A percentile compares a stretch with the other conserved stretches of the same genome.
phyloP scores from a whole-genome alignment of 441 rosid species.

The Gossypium schwendimanii region DNA sequence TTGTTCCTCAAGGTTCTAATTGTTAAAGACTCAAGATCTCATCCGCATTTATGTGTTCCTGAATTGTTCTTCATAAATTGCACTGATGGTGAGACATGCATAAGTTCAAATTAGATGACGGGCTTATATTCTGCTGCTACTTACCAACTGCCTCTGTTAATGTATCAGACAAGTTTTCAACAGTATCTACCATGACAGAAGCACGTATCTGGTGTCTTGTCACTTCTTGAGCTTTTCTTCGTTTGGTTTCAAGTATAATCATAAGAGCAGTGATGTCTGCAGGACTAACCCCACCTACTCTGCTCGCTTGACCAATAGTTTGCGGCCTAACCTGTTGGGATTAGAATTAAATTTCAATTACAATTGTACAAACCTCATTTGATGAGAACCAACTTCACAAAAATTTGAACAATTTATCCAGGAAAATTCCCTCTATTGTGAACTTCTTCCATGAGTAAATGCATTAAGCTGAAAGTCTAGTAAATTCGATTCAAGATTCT shows the following conservation, averaged over 20 bases:
- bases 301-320: conserved; percentile 85
- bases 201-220: conserved; percentile 45
- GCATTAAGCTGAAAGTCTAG: background rate
- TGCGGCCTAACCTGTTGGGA: conserved; percentile 75
- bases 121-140: background rate
- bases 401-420: background rate
- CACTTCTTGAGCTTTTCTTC: conserved; percentile 53
- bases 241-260: conserved; percentile 64
- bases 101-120: background rate
- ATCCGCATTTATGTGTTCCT: background rate
- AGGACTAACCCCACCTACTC: conserved; percentile 96
- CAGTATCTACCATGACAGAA: conserved; percentile 31
- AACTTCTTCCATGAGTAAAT: background rate
- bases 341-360: background rate
- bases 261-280: conserved; percentile 89
- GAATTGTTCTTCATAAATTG: background rate
- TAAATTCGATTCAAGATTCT: background rate
- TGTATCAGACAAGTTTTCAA: conserved; percentile 10
- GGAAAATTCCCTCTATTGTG: background rate
- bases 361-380: background rate
- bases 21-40: background rate
- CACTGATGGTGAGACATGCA: background rate
- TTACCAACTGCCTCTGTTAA: conserved; percentile 24
- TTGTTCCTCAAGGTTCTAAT: background rate
- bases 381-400: background rate